Evolutionary conservation across 176 grass and related monocot genomes (phyloP).

Genomic region (Avena insularis): DNA sequence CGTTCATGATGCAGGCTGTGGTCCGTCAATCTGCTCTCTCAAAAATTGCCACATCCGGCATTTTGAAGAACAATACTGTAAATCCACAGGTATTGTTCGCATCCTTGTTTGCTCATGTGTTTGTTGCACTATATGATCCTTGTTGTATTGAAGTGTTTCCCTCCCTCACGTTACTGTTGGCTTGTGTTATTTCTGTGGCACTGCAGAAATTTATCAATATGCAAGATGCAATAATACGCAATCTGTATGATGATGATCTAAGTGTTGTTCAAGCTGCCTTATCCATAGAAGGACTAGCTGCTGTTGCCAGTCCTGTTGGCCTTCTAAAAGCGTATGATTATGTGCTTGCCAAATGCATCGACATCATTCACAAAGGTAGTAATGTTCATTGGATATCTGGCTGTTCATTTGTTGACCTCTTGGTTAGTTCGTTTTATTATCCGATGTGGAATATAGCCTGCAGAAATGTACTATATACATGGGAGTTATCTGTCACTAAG

Average conservation of each 20-base stretch:
- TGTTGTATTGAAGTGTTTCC: slow-evolving; percentile 27
- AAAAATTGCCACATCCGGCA: slow-evolving; percentile 70
- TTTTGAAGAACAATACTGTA: slow-evolving; percentile 51
- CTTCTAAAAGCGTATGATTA: slow-evolving; percentile 74
- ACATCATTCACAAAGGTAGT: slow-evolving; percentile 72
- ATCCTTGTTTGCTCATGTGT: slow-evolving; percentile 36
- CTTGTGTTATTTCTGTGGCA: slow-evolving; percentile 38
- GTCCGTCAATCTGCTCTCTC: slow-evolving; percentile 71
- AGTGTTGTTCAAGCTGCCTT: slow-evolving; percentile 91
- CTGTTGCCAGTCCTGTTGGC: slow-evolving; percentile 45
- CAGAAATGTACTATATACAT: slow-evolving; percentile 26
- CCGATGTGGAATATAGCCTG: not conserved
- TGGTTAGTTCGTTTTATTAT: slow-evolving; percentile 15
- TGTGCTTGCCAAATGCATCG: slow-evolving; percentile 71
- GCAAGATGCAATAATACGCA: slow-evolving; percentile 75
- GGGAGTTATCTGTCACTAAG: not conserved
- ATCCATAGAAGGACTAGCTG: slow-evolving; percentile 82
- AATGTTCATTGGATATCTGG: slow-evolving; percentile 30
- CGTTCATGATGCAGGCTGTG: slow-evolving; percentile 52
- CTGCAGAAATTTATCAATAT: slow-evolving; percentile 71
- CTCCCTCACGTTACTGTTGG: not conserved
- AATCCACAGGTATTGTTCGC: slow-evolving; percentile 62
- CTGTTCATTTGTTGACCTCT: slow-evolving; percentile 21
- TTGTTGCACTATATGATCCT: slow-evolving; percentile 19
- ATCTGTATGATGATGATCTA: slow-evolving; percentile 84